These are phyloP conservation scores for Clohesyomyces aquaticus DNA, from an alignment of 495 filamentous ascomycete genomes.

Conservation along the genomic window DNA sequence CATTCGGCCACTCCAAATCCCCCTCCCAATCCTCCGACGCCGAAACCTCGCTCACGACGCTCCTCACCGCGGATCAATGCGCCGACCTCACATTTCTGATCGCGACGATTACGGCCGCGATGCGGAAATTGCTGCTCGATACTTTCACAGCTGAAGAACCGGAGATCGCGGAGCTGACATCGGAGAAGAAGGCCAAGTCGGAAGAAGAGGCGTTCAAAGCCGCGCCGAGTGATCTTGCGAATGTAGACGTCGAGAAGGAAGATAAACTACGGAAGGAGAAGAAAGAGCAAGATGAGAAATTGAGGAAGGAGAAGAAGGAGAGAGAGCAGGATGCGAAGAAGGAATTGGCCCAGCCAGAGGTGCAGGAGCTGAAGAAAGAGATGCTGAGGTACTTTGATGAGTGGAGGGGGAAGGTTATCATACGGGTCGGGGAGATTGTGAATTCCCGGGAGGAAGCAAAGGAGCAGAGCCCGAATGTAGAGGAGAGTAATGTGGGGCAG, in stretches of 20 bases:
- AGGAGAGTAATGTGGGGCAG: conserved; percentile 18
- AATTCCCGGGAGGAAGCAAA: conserved; percentile 58
- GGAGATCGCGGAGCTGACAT: no score
- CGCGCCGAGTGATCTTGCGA: conserved; percentile 12
- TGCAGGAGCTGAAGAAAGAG: conserved; percentile 49
- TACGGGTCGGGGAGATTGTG: conserved; percentile 66
- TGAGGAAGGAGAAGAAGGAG: conserved; percentile 20
- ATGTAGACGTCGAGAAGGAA: conserved; percentile 34
- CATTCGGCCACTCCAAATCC: conserved; percentile 28
- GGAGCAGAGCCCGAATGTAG: conserved; percentile 35
- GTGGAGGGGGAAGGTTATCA: conserved; percentile 65
- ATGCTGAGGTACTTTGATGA: conserved; percentile 63
- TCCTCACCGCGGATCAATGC: conserved; percentile 34
- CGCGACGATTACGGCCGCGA: conserved; percentile 34
- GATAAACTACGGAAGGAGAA: conserved; percentile 29
- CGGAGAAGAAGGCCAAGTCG: neutral
- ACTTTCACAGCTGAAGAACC: conserved; percentile 33
- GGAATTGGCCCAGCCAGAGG: conserved; percentile 42
- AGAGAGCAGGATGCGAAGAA: conserved; percentile 40
- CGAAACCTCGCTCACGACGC: conserved; percentile 34
- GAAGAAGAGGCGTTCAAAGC: conserved; percentile 21
- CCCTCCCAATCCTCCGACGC: conserved; percentile 1
- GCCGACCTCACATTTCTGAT: conserved; percentile 37
- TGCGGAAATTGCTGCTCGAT: conserved; percentile 32
- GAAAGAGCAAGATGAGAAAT: conserved; percentile 25